Conservation (phyloP, 1,284 basidiomycete genomes). For the Kalmanozyma brasiliensis region DNA sequence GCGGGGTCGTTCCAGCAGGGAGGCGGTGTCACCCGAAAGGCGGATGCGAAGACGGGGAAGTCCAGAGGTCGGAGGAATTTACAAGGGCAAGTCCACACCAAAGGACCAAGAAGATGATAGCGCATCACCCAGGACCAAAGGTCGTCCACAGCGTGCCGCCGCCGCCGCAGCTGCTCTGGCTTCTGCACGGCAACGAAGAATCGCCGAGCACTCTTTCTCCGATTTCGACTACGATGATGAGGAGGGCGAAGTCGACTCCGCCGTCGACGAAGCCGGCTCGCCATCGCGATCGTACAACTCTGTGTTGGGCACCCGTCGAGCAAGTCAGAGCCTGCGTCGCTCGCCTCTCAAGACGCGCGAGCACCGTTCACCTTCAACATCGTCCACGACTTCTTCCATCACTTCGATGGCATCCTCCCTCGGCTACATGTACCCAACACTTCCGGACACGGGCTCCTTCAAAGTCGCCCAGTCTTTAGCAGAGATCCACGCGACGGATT, state of each 20-base stretch:
- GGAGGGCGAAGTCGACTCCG: slow-evolving; percentile 30
- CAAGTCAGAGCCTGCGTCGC: slow-evolving; percentile 11
- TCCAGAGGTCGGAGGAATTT: slow-evolving; percentile 19
- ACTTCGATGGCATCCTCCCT: slow-evolving; percentile 26
- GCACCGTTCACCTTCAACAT: slow-evolving; percentile 16
- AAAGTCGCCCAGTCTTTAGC: slow-evolving; percentile 33
- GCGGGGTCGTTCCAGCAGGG: neutral
- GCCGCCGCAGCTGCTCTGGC: slow-evolving; percentile 25
- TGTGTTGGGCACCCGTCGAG: neutral
- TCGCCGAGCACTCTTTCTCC: slow-evolving; percentile 32
- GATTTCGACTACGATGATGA: slow-evolving; percentile 33
- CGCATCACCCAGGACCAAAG: slow-evolving; percentile 2
- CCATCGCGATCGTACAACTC: neutral
- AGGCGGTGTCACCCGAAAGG: slow-evolving; percentile 8
- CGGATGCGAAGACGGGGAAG: slow-evolving; percentile 15
- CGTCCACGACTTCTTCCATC: slow-evolving; percentile 10
- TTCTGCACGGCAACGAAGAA: slow-evolving; percentile 20
- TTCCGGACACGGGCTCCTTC: slow-evolving; percentile 25
- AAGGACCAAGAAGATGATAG: neutral
- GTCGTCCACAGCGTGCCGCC: slow-evolving; percentile 30
- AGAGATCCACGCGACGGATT: slow-evolving; percentile 29
- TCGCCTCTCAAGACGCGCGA: slow-evolving; percentile 15
- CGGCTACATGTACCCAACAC: slow-evolving; percentile 40
- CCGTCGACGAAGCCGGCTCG: slow-evolving; percentile 7
- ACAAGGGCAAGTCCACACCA: slow-evolving; percentile 12